Conservation (phyloP, 2,329 filamentous ascomycete species). For the Tolypocladium paradoxum region DNA sequence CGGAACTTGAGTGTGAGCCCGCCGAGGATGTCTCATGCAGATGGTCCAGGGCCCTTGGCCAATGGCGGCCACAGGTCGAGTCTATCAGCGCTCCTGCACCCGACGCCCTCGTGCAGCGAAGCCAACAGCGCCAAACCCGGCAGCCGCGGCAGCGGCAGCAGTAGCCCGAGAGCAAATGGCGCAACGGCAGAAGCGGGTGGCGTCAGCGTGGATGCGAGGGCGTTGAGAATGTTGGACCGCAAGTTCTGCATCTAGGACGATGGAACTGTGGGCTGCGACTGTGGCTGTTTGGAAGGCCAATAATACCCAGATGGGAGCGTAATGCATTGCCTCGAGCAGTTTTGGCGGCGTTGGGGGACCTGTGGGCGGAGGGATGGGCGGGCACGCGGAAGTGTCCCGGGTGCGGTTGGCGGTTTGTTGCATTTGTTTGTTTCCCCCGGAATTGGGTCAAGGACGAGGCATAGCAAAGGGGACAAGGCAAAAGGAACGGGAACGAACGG, state of each 20-base stretch:
- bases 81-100: conserved; percentile 40
- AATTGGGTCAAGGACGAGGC: neutral
- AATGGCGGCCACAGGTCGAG: conserved; percentile 28
- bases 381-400: neutral
- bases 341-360: neutral
- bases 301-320: neutral
- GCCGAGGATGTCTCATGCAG: conserved; percentile 29
- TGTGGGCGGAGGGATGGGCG: neutral
- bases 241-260: conserved; percentile 32
- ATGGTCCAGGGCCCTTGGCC: conserved; percentile 11
- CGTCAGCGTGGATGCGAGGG: conserved; percentile 53
- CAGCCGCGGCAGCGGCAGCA: conserved; percentile 30
- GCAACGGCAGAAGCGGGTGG: conserved; percentile 23
- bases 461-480: neutral
- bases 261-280: neutral
- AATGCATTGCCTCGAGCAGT: neutral
- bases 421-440: no score
- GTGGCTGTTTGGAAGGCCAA: neutral
- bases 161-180: conserved; percentile 21
- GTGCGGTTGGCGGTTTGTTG: neutral
- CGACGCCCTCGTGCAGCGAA: conserved; percentile 34
- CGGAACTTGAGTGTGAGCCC: conserved; percentile 39
- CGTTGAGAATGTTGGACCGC: conserved; percentile 54
- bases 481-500: neutral
- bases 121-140: conserved; percentile 32